Evolutionary conservation across 441 rosid genomes (phyloP).

Genomic region (Dalechampia spathulata): DNA sequence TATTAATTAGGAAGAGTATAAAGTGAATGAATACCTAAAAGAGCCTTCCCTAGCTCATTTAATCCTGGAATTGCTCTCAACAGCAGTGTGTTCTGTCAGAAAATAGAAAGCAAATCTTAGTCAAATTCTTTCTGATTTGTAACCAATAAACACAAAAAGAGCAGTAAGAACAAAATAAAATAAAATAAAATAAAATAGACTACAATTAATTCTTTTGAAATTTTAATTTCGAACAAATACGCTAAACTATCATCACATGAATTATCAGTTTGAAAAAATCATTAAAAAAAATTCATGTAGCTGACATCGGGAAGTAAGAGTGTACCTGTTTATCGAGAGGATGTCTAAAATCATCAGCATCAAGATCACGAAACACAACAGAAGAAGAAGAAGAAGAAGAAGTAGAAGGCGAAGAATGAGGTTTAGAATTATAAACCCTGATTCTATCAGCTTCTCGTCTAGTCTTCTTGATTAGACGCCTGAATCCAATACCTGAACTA

Average conservation of each 20-base stretch:
- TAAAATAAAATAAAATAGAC: background rate
- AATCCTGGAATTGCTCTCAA: constrained; percentile 87
- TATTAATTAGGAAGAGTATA: too few relatives aligned
- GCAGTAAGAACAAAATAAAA: background rate
- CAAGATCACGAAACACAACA: constrained; percentile 70
- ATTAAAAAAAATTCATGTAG: too few relatives aligned
- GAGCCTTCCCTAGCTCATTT: constrained; percentile 66
- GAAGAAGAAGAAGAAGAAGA: constrained; percentile 19
- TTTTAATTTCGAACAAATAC: too few relatives aligned
- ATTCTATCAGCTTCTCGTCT: constrained; percentile 14
- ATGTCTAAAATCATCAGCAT: constrained; percentile 93
- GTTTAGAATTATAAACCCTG: constrained; percentile 34
- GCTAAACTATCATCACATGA: too few relatives aligned
- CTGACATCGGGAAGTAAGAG: too few relatives aligned
- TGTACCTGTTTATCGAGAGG: constrained; percentile 86
- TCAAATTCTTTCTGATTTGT: too few relatives aligned
- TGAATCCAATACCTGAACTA: constrained; percentile 14
- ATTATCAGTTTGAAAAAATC: too few relatives aligned
- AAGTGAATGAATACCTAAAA: constrained; percentile 41
- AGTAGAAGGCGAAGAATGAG: constrained; percentile 13
- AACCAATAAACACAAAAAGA: too few relatives aligned
- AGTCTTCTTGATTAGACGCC: constrained; percentile 14
- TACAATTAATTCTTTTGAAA: too few relatives aligned
- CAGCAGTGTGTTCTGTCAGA: constrained; percentile 68
- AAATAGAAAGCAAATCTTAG: too few relatives aligned